These are phyloP conservation scores for Escallonia rubra DNA, from an alignment of 129 eudicot genomes.

Conservation along the genomic window DNA sequence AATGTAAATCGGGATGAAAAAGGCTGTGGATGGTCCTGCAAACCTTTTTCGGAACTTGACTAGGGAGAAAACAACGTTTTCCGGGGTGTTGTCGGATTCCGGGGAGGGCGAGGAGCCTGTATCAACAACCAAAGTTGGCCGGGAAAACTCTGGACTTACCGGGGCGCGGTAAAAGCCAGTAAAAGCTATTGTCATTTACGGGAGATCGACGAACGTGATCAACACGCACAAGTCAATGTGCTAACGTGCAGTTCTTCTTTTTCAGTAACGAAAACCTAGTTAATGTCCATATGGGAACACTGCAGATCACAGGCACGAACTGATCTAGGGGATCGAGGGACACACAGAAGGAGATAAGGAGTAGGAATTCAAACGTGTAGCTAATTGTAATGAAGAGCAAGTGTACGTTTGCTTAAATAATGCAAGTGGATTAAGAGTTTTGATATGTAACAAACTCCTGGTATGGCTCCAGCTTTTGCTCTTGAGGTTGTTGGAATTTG, in stretches of 20 bases:
- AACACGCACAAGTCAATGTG: background rate
- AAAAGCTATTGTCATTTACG: conserved; percentile 79
- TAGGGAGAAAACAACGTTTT: conserved; percentile 20
- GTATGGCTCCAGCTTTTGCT: background rate
- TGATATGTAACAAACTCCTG: conserved; percentile 6
- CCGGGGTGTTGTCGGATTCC: conserved; percentile 21
- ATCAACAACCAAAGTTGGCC: conserved; percentile 18
- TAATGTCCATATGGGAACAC: too few relatives aligned
- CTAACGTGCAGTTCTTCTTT: background rate
- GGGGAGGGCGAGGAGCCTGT: conserved; percentile 56
- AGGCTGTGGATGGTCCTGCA: background rate
- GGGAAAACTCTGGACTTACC: conserved; percentile 32
- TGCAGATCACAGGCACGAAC: too few relatives aligned
- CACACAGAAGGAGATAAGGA: too few relatives aligned
- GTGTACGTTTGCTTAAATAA: too few relatives aligned
- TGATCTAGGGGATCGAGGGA: too few relatives aligned
- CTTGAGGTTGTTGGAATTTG: background rate
- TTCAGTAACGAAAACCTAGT: background rate
- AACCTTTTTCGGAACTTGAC: conserved; percentile 51
- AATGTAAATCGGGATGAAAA: too few relatives aligned
- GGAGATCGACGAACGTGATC: conserved; percentile 3
- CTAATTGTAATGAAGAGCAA: too few relatives aligned
- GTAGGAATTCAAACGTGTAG: too few relatives aligned
- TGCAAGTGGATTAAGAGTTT: too few relatives aligned
- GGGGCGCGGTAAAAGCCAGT: conserved; percentile 25